These are phyloP conservation scores for Aspergillus sojae DNA, from an alignment of 2,329 filamentous ascomycete species.

Conservation along the genomic window DNA sequence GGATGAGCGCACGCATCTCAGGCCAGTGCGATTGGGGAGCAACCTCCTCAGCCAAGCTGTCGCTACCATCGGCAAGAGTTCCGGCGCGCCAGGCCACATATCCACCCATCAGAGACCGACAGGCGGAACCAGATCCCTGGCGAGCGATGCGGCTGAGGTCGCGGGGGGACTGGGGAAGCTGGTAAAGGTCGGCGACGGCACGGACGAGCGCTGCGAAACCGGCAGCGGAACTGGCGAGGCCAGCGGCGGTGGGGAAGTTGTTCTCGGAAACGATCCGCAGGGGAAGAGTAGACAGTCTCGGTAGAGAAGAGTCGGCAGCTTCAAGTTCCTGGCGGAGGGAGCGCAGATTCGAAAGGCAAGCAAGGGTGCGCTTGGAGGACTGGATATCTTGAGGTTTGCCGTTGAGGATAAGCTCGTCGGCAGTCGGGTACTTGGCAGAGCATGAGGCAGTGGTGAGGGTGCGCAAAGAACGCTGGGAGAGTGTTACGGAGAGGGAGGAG, in stretches of 20 bases:
- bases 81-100: constrained; percentile 96
- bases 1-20: constrained; percentile 85
- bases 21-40: constrained; percentile 92
- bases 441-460: constrained; percentile 95
- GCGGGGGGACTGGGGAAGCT: constrained; percentile 75
- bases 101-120: constrained; percentile 88
- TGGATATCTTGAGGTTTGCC: constrained; percentile 76
- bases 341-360: constrained; percentile 86
- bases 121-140: constrained; percentile 93
- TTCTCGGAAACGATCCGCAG: constrained; percentile 92
- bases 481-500: constrained; percentile 93
- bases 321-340: constrained; percentile 76
- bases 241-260: constrained; percentile 98
- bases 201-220: constrained; percentile 71
- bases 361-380: constrained; percentile 85
- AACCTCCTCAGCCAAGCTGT: constrained; percentile 86
- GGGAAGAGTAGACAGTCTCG: constrained; percentile 74
- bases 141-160: constrained; percentile 87
- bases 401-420: constrained; percentile 81
- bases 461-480: constrained; percentile 89
- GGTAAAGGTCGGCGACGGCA: constrained; percentile 86
- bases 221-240: constrained; percentile 70
- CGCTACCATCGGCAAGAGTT: constrained; percentile 72
- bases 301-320: constrained; percentile 69
- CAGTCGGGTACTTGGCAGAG: constrained; percentile 68